Evolutionary conservation across 495 filamentous ascomycete genomes (phyloP).

Genomic region (Sporormia fimetaria): DNA sequence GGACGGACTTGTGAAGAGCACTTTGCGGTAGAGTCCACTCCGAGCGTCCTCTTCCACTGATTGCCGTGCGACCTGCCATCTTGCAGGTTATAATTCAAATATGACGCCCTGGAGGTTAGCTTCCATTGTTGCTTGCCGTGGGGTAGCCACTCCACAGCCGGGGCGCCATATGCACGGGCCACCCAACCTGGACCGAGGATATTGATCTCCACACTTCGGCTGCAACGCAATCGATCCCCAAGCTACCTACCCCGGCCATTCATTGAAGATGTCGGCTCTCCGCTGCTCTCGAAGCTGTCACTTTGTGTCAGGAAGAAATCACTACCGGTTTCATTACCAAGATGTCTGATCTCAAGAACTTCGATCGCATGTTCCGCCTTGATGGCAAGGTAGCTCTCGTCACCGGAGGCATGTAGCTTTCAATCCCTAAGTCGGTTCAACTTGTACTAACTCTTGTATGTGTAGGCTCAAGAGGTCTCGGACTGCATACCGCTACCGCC

Average conservation of each 20-base stretch:
- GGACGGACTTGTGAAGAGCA: not conserved
- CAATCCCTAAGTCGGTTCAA: not conserved
- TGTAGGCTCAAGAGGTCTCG: slow-evolving; percentile 33
- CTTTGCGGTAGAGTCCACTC: too few species aligned
- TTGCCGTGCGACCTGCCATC: slow-evolving; percentile 7
- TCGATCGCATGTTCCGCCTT: slow-evolving; percentile 33
- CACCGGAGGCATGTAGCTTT: slow-evolving; percentile 29
- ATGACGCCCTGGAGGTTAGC: slow-evolving; percentile 5
- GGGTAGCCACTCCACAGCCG: slow-evolving; percentile 16
- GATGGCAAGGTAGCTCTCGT: slow-evolving; percentile 37
- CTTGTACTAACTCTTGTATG: too few species aligned
- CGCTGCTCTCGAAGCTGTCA: too few species aligned
- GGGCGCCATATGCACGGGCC: slow-evolving; percentile 1
- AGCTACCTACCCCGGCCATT: not conserved
- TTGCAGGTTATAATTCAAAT: slow-evolving; percentile 6
- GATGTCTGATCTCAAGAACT: slow-evolving; percentile 31
- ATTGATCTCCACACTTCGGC: slow-evolving; percentile 23
- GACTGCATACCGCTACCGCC: slow-evolving; percentile 36
- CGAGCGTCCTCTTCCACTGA: too few species aligned
- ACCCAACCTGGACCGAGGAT: slow-evolving; percentile 16
- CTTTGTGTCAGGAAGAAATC: too few species aligned
- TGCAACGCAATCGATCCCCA: slow-evolving; percentile 8
- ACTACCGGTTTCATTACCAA: too few species aligned
- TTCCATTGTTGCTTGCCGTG: slow-evolving; percentile 1
- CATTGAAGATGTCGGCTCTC: not conserved